Evolutionary conservation across 768 basidiomycete species (phyloP).

Genomic region (Favolaschia claudopus): DNA sequence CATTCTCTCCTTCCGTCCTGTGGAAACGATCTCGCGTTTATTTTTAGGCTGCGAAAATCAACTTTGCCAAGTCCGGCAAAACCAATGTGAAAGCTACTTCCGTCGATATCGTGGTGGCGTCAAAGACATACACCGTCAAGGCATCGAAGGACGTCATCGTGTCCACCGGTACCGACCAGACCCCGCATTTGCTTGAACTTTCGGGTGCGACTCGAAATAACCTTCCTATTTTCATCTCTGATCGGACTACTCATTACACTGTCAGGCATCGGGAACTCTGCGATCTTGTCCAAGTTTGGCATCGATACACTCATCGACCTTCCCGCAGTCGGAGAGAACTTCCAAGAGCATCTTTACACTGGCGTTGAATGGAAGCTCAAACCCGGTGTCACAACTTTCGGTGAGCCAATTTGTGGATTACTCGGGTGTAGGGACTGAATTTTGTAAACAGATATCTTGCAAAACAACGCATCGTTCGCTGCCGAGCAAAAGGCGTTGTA

Average conservation of each 20-base stretch:
- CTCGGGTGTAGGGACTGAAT: background rate
- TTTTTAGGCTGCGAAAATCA: constrained; percentile 13
- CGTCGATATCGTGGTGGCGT: constrained; percentile 2
- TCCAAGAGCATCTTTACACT: constrained; percentile 17
- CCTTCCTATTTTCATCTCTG: background rate
- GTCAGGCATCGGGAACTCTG: constrained; percentile 31
- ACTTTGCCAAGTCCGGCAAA: background rate
- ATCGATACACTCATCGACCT: constrained; percentile 35
- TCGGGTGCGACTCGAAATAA: constrained; percentile 7
- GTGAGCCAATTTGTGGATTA: background rate
- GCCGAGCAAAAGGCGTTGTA: constrained; percentile 10
- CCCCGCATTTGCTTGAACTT: constrained; percentile 11
- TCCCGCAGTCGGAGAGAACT: constrained; percentile 42
- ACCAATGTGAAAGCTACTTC: constrained; percentile 3
- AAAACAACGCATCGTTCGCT: constrained; percentile 2
- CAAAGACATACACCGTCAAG: background rate
- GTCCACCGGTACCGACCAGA: constrained; percentile 1
- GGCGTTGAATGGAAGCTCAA: constrained; percentile 1
- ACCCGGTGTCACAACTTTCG: constrained; percentile 8
- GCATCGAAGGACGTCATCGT: constrained; percentile 7
- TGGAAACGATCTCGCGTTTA: background rate
- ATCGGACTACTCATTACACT: constrained; percentile 15
- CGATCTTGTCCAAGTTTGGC: constrained; percentile 16
- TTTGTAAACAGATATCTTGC: background rate
- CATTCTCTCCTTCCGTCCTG: background rate